Evolutionary conservation across 2,329 filamentous ascomycete species (phyloP).

Genomic region (Pezicula neosporulosa): DNA sequence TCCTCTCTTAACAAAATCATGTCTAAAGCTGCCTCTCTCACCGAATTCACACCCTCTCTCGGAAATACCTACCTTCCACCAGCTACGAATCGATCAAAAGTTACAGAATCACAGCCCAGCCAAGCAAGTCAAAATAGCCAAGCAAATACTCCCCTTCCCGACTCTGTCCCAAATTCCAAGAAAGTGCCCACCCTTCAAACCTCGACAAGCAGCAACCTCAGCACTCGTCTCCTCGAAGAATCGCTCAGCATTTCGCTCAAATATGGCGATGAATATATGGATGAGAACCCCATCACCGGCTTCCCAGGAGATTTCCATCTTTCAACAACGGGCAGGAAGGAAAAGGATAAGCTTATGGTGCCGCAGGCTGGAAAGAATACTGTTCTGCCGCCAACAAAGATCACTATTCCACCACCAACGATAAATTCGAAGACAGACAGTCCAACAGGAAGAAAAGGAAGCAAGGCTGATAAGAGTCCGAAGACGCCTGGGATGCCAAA

Average conservation of each 20-base stretch:
- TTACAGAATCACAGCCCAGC: constrained; percentile 17
- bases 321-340: constrained; percentile 52
- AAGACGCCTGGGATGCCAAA: constrained; percentile 30
- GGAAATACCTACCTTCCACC: constrained; percentile 33
- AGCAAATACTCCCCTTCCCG: constrained; percentile 43
- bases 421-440: constrained; percentile 23
- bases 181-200: constrained; percentile 12
- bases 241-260: constrained; percentile 54
- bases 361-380: constrained; percentile 12
- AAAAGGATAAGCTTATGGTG: constrained; percentile 22
- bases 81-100: constrained; percentile 12
- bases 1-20: constrained; percentile 28
- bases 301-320: constrained; percentile 64
- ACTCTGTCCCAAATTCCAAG: constrained; percentile 21
- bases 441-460: constrained; percentile 22
- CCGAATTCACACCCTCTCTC: constrained; percentile 47
- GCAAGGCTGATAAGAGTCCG: constrained; percentile 26
- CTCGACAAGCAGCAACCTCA: constrained; percentile 19
- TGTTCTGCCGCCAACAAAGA: constrained; percentile 11
- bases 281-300: constrained; percentile 66
- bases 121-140: constrained; percentile 27
- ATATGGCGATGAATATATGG: constrained; percentile 62
- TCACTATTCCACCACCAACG: constrained; percentile 12
- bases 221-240: constrained; percentile 43
- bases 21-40: constrained; percentile 26